Percentiles rank a stretch among this genome's conserved stretches.
phyloP scores from a whole-genome alignment of 2,329 filamentous ascomycete species.

The Fusarium sp. region DNA sequence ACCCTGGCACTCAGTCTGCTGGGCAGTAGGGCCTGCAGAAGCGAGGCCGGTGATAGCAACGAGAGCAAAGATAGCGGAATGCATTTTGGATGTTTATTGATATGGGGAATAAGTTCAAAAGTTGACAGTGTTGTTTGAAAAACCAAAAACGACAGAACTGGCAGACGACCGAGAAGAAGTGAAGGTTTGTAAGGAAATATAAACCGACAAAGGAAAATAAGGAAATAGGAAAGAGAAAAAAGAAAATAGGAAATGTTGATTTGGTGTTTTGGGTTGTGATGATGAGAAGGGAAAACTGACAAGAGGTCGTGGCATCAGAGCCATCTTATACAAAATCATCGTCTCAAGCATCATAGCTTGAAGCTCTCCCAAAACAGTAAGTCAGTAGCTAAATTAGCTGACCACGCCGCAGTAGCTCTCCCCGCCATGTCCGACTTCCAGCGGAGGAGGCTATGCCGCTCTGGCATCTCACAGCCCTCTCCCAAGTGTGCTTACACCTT shows the following conservation, averaged over 20 bases:
- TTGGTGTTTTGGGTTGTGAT: conserved; percentile 38
- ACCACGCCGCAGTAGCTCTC: neutral
- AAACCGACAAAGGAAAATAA: conserved; percentile 41
- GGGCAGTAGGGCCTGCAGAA: conserved; percentile 14
- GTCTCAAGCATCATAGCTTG: neutral
- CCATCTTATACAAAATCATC: conserved; percentile 23
- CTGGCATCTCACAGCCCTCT: conserved; percentile 17
- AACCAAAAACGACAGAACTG: conserved; percentile 13
- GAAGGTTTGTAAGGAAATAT: conserved; percentile 41
- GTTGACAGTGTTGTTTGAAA: conserved; percentile 17
- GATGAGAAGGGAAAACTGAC: conserved; percentile 24
- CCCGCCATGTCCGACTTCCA: conserved; percentile 13
- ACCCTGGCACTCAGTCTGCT: conserved; percentile 31
- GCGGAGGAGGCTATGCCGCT: conserved; percentile 35
- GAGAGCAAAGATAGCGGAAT: conserved; percentile 35
- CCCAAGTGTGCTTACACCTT: conserved; percentile 16
- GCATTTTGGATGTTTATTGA: conserved; percentile 30
- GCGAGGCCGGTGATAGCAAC: conserved; percentile 28
- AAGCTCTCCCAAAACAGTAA: conserved; percentile 1
- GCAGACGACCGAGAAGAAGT: conserved; percentile 30
- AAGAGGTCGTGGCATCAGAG: neutral
- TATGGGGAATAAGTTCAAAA: neutral
- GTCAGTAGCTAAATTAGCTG: too few relatives aligned
- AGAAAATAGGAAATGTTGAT: conserved; percentile 11
- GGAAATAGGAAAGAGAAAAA: conserved; percentile 8